Conservation (phyloP, 2,329 filamentous ascomycete genomes). For the Fusarium sublunatum region DNA sequence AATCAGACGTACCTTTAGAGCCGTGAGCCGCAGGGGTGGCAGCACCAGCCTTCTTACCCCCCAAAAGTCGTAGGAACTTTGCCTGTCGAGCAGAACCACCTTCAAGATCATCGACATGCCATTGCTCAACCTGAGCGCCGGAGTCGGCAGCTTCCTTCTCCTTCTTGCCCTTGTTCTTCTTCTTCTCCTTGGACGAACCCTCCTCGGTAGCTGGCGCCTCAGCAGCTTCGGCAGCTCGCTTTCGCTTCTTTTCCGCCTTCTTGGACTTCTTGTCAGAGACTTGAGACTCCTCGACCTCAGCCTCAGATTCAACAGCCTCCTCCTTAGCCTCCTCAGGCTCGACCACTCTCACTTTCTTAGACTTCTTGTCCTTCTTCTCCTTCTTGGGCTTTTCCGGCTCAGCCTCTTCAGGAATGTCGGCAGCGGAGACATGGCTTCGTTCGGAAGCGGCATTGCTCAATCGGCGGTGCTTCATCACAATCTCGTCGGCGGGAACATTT, state of each 20-base stretch:
- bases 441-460: conserved; percentile 47
- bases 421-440: conserved; percentile 36
- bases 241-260: conserved; percentile 53
- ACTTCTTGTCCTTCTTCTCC: conserved; percentile 45
- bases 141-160: conserved; percentile 26
- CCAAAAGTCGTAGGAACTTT: conserved; percentile 69
- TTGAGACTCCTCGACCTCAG: conserved; percentile 26
- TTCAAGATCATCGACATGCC: conserved; percentile 64
- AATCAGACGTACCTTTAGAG: conserved; percentile 49
- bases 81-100: conserved; percentile 63
- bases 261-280: conserved; percentile 49
- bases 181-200: conserved; percentile 39
- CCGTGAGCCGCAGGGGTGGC: conserved; percentile 37
- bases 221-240: conserved; percentile 45
- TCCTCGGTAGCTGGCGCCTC: conserved; percentile 35
- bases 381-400: conserved; percentile 41
- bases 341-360: conserved; percentile 30
- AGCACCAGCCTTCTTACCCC: conserved; percentile 60
- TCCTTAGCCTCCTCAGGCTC: conserved; percentile 37
- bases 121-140: conserved; percentile 54
- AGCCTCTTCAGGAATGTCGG: conserved; percentile 27
- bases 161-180: conserved; percentile 42
- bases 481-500: conserved; percentile 46
- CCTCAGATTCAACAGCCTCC: conserved; percentile 25
- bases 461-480: conserved; percentile 49